Percentiles rank a stretch among this genome's conserved stretches.
Conservation (phyloP, 176 grass and related monocot species). For the Ampelocalamus luodianensis region DNA sequence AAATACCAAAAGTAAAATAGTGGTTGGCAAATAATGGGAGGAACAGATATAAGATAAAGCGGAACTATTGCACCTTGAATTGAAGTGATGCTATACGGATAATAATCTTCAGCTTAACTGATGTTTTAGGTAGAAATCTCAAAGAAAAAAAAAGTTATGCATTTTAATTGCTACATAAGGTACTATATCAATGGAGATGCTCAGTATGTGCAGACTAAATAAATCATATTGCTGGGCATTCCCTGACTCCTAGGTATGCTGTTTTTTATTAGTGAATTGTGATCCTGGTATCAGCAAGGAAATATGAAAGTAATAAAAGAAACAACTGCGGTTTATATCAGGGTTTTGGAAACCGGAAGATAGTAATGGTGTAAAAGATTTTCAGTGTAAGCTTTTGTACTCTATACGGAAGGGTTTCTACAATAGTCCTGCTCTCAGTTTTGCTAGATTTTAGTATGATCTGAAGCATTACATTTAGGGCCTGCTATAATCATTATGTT, state of each 20-base stretch:
- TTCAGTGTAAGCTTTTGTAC: background rate
- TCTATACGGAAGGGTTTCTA: background rate
- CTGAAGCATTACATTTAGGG: background rate
- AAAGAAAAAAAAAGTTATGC: background rate
- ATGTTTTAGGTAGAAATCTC: background rate
- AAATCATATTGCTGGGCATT: background rate
- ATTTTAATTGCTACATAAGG: background rate
- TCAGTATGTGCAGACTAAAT: background rate
- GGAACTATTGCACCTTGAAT: background rate
- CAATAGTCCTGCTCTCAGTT: background rate
- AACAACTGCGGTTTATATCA: background rate
- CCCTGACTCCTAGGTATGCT: background rate
- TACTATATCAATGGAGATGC: background rate
- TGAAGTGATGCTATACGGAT: background rate
- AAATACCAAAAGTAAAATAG: background rate
- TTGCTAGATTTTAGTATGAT: background rate
- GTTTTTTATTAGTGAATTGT: background rate
- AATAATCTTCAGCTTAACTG: background rate
- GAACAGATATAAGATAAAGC: background rate
- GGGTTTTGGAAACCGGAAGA: background rate
- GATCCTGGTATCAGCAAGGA: background rate
- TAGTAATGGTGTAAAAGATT: background rate
- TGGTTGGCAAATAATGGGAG: conserved; percentile 6
- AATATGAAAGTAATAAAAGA: background rate
- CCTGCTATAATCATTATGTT: background rate